These are phyloP conservation scores for Daldinia sp. DNA, from an alignment of 2,329 filamentous ascomycete species.

Conservation along the genomic window DNA sequence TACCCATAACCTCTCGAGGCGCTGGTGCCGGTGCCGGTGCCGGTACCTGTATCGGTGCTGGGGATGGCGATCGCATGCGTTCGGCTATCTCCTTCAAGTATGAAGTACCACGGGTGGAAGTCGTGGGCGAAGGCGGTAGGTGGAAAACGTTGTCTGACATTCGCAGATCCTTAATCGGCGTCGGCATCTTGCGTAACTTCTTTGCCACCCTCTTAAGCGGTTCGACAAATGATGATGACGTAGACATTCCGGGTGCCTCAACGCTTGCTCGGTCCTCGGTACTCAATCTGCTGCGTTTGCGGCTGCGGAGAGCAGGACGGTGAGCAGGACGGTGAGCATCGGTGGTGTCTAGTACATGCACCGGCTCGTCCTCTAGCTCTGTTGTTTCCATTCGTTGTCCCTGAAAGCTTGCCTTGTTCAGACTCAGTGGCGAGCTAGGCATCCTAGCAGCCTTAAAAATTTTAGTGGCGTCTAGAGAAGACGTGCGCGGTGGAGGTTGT, in stretches of 20 bases:
- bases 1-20: neutral
- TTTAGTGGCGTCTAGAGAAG: conserved; percentile 38
- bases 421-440: conserved; percentile 18
- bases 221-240: conserved; percentile 42
- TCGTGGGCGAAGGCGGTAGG: conserved; percentile 36
- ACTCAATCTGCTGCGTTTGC: conserved; percentile 61
- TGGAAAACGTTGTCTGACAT: conserved; percentile 39
- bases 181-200: conserved; percentile 66
- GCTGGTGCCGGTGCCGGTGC: neutral
- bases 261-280: conserved; percentile 51
- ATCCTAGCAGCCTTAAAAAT: neutral
- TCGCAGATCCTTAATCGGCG: conserved; percentile 18
- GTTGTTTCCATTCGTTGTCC: conserved; percentile 11
- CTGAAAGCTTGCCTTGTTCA: conserved; percentile 18
- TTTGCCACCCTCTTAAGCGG: conserved; percentile 58
- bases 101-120: conserved; percentile 29
- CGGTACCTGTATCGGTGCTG: conserved; percentile 10
- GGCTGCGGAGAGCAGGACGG: conserved; percentile 56
- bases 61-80: conserved; percentile 42
- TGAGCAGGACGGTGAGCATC: conserved; percentile 43
- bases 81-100: conserved; percentile 31
- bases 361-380: conserved; percentile 15
- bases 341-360: conserved; percentile 31
- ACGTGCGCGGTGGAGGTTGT: conserved; percentile 39
- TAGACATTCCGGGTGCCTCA: conserved; percentile 28